phyloP scores from a whole-genome alignment of 805 yeast genomes.

The Debaryomyces hansenii region DNA sequence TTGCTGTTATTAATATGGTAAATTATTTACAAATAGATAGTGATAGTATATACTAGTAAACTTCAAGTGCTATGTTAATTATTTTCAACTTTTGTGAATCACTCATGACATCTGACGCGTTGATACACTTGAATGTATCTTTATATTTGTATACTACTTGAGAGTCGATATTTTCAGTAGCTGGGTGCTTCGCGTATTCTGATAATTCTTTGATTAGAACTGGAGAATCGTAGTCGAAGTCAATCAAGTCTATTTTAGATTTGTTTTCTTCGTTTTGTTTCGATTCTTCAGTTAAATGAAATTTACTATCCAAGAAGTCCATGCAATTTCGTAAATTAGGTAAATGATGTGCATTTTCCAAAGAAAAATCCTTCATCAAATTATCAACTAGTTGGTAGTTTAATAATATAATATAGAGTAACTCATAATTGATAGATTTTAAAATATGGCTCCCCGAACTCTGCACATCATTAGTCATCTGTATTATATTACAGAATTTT shows the following conservation, averaged over 20 bases:
- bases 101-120: background rate
- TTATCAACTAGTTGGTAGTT: constrained; percentile 20
- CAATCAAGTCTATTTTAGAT: constrained; percentile 19
- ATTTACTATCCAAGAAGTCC: constrained; percentile 13
- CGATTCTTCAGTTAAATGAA: constrained; percentile 17
- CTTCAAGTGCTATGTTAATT: constrained; percentile 5
- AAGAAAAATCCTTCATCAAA: constrained; percentile 3
- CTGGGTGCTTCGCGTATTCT: background rate
- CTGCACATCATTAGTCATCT: constrained; percentile 9
- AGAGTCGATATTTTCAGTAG: background rate
- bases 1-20: constrained; percentile 19
- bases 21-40: background rate
- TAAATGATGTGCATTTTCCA: constrained; percentile 6
- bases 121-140: constrained; percentile 19
- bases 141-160: constrained; percentile 13
- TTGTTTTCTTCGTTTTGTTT: constrained; percentile 3
- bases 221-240: constrained; percentile 29
- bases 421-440: constrained; percentile 28
- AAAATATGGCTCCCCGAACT: constrained; percentile 17
- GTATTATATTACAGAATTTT: constrained; percentile 18
- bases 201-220: constrained; percentile 16
- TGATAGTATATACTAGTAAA: background rate
- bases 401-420: constrained; percentile 27
- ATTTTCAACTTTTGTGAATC: constrained; percentile 4
- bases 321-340: constrained; percentile 16